Evolutionary conservation across 768 basidiomycete species (phyloP), one percentile per base, ranked within the genome.

Genomic region (Galerina sulciceps): DNA sequence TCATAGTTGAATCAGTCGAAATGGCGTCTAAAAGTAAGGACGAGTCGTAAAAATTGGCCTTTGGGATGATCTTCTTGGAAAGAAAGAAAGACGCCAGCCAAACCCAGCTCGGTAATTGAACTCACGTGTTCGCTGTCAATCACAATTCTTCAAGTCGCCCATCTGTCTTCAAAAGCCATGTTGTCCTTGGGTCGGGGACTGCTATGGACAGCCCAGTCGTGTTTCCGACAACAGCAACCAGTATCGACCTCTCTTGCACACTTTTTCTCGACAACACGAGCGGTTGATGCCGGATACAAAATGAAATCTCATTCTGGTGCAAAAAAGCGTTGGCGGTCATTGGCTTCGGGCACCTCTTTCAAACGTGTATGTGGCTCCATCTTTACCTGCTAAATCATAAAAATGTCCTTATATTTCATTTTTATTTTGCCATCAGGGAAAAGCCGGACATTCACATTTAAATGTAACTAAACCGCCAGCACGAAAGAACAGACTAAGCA

Each of bases 251-350:
- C 66, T 22, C 49, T 60, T 35, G 53, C 67, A 11, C 81, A 83
- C 20, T 64, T 76, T 13, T 90, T 93, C 71, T 89, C 90, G 37
- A 84, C 85, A 13, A 84, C 86, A 4, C 71, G 82, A 6, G 61
- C 80, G 1, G 69, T 72, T 26, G 79, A 82, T 53, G 89, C 86
- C 54, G 78, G 78, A n/a, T 91, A 90, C 53, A 93, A 93, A 75
- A 75, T 93, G 65, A 93, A 93, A 72, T 83, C 88, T 1, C 91
- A 93, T 69, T 88, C 85, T 3, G 91, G 90, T 10, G 83, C 91
- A 20, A 92, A 92, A 76, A 93, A 93, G 73, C 78, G 91, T 60
- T 93, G 89, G 89, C 77, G 84, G 57, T 86, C 88, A 3, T 72
- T 91, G 44, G 82, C 83, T n/a, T 86, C 83, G 22, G 83, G 85